Conservation (phyloP, 345 rosid species). For the Sisymbrium altissimum region DNA sequence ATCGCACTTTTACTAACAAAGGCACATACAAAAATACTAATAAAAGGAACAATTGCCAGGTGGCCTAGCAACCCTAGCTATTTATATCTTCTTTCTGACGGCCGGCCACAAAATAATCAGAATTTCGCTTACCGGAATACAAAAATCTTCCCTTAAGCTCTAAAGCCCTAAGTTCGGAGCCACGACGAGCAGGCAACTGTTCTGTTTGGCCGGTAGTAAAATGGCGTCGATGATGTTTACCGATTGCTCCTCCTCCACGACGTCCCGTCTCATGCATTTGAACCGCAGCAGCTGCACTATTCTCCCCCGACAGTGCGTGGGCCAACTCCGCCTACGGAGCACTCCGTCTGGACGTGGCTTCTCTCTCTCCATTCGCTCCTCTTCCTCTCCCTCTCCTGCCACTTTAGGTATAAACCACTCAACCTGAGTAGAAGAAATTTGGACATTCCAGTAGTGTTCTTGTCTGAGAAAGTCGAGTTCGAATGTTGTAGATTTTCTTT, state of each 20-base stretch:
- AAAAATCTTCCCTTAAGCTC: too few relatives aligned
- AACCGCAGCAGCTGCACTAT: slow-evolving; percentile 11
- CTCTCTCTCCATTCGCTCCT: slow-evolving; percentile 26
- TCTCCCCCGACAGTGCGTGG: slow-evolving; percentile 30
- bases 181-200: slow-evolving; percentile 23
- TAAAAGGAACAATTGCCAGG: not conserved
- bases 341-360: slow-evolving; percentile 11
- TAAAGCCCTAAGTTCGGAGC: not conserved
- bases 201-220: not conserved
- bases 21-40: too few relatives aligned
- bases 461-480: not conserved
- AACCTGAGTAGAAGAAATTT: too few relatives aligned
- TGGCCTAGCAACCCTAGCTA: not conserved
- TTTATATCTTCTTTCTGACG: not conserved
- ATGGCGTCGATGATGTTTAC: slow-evolving; percentile 44
- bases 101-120: not conserved
- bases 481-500: not conserved
- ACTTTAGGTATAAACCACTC: not conserved
- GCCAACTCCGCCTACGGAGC: slow-evolving; percentile 30
- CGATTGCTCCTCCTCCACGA: slow-evolving; percentile 45
- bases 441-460: not conserved
- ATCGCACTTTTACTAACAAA: too few relatives aligned
- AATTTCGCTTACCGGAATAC: not conserved
- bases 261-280: slow-evolving; percentile 41
- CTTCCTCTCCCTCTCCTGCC: slow-evolving; percentile 7